Conservation (phyloP, 495 filamentous ascomycete genomes). For the Hypoxylon crocopeplum region DNA sequence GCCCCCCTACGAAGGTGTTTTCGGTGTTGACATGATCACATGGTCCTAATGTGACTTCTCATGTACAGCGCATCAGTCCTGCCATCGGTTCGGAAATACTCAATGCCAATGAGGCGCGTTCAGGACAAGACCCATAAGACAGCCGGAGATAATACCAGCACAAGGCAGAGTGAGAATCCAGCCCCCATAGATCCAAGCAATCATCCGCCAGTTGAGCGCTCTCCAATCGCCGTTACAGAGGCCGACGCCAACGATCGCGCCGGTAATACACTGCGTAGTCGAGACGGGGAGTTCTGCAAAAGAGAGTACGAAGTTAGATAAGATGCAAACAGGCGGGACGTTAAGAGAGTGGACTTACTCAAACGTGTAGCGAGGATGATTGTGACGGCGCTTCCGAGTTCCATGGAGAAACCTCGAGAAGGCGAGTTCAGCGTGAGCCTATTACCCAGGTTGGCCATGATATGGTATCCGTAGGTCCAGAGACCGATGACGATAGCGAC, state of each 20-base stretch:
- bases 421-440: slow-evolving; percentile 73
- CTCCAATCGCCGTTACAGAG: slow-evolving; percentile 64
- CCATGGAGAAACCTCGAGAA: slow-evolving; percentile 71
- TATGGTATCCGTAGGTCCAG: slow-evolving; percentile 76
- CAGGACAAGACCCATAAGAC: slow-evolving; percentile 63
- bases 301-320: neutral
- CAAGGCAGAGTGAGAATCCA: slow-evolving; percentile 67
- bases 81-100: too few relatives aligned
- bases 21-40: too few relatives aligned
- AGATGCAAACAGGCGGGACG: neutral
- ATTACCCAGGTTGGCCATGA: slow-evolving; percentile 74
- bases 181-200: slow-evolving; percentile 62
- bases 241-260: slow-evolving; percentile 67
- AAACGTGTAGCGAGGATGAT: slow-evolving; percentile 70
- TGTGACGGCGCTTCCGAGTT: slow-evolving; percentile 72
- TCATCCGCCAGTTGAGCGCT: slow-evolving; percentile 67
- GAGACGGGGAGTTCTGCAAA: slow-evolving; percentile 57
- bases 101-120: slow-evolving; percentile 61
- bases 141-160: slow-evolving; percentile 62
- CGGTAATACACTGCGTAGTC: slow-evolving; percentile 68
- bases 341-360: slow-evolving; percentile 33
- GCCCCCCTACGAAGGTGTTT: too few relatives aligned
- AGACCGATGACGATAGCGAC: slow-evolving; percentile 65
- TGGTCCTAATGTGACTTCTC: too few relatives aligned
- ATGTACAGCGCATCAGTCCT: too few relatives aligned